These are phyloP conservation scores for Plenodomus biglobosus DNA, from an alignment of 2,329 filamentous ascomycete species.

Conservation along the genomic window DNA sequence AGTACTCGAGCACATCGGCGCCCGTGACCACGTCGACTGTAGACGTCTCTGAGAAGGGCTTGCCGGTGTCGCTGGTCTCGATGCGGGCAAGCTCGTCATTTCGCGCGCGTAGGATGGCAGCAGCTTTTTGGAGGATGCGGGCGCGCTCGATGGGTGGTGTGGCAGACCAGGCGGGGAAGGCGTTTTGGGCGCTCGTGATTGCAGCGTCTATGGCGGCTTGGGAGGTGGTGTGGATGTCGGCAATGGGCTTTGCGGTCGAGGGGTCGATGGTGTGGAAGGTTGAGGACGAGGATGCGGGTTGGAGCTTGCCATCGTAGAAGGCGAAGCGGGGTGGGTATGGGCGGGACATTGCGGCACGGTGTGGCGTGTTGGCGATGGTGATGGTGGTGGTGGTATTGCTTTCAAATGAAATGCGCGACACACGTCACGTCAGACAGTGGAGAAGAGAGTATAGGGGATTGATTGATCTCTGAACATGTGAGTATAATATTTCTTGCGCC, in stretches of 20 bases:
- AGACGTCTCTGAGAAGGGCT: constrained; percentile 81
- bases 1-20: constrained; percentile 84
- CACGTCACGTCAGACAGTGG: neutral
- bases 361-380: neutral
- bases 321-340: constrained; percentile 62
- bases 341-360: constrained; percentile 31
- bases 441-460: neutral
- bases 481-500: neutral
- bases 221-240: constrained; percentile 71
- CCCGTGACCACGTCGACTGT: constrained; percentile 81
- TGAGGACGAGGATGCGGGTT: constrained; percentile 60
- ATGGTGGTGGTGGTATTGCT: neutral
- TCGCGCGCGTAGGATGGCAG: constrained; percentile 68
- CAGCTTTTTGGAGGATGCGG: constrained; percentile 76
- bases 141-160: constrained; percentile 74
- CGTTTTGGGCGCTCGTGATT: constrained; percentile 67
- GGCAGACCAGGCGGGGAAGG: constrained; percentile 75
- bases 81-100: constrained; percentile 78
- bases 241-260: constrained; percentile 67
- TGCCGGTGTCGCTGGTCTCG: constrained; percentile 85
- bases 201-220: constrained; percentile 69
- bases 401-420: neutral
- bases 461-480: neutral
- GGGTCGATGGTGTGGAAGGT: constrained; percentile 76
- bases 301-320: constrained; percentile 73